phyloP scores from a whole-genome alignment of 1,284 basidiomycete species.

The Neonothopanus nambi region DNA sequence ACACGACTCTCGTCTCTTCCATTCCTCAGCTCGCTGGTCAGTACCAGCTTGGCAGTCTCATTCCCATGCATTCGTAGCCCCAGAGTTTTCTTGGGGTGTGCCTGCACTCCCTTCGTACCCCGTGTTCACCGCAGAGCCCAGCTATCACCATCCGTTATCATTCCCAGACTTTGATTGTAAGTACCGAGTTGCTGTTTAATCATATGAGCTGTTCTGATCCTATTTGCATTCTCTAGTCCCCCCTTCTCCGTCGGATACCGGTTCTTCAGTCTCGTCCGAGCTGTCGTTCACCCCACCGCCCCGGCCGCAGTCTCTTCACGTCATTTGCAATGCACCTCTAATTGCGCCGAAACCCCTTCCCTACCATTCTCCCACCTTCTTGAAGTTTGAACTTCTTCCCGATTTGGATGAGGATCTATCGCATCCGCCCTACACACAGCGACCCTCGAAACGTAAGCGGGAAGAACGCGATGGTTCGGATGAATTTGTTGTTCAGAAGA shows the following conservation, averaged over 20 bases:
- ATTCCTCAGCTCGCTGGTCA: neutral
- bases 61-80: neutral
- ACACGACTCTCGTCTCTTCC: neutral
- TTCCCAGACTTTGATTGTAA: conserved; percentile 1
- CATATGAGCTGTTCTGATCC: neutral
- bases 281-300: conserved; percentile 25
- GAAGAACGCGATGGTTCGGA: conserved; percentile 32
- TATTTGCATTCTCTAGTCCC: conserved; percentile 27
- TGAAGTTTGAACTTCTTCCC: conserved; percentile 61
- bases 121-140: neutral
- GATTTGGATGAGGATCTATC: conserved; percentile 72
- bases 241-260: conserved; percentile 45
- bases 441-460: conserved; percentile 57
- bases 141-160: neutral
- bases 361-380: conserved; percentile 67
- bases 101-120: neutral
- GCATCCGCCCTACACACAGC: conserved; percentile 61
- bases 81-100: too few relatives aligned
- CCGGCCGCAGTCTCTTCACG: conserved; percentile 23
- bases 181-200: neutral
- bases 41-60: neutral
- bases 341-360: conserved; percentile 67
- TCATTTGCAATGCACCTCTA: conserved; percentile 57
- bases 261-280: conserved; percentile 28
- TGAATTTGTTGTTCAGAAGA: conserved; percentile 20